Percentiles rank a stretch among this genome's conserved stretches.
Evolutionary conservation across 495 filamentous ascomycete genomes (phyloP).

Genomic region (Penicillium daleae): DNA sequence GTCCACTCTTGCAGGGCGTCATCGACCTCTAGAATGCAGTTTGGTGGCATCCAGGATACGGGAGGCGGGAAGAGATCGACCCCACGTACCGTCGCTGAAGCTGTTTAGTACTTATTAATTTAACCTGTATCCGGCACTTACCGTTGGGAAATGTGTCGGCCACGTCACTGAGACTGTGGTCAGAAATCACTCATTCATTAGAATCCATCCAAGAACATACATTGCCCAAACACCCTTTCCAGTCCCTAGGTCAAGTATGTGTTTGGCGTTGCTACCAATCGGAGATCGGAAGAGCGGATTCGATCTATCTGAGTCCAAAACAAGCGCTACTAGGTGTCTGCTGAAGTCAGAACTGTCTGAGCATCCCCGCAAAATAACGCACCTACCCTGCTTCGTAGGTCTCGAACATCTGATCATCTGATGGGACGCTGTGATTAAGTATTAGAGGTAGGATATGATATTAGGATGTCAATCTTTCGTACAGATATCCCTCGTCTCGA

Average conservation of each 20-base stretch:
- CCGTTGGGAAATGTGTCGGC: constrained; percentile 12
- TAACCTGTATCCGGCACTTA: background rate
- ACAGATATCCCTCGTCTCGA: constrained; percentile 5
- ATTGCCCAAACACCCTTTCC: constrained; percentile 14
- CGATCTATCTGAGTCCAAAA: constrained; percentile 6
- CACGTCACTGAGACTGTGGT: constrained; percentile 1
- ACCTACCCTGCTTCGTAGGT: constrained; percentile 7
- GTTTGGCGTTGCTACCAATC: background rate
- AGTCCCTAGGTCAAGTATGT: constrained; percentile 10
- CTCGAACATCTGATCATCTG: constrained; percentile 14
- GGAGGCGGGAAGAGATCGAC: constrained; percentile 27
- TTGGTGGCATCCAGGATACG: constrained; percentile 35
- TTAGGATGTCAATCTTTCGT: background rate
- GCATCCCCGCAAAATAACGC: no score
- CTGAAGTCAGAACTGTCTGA: background rate
- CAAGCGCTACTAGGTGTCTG: constrained; percentile 4
- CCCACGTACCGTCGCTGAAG: constrained; percentile 23
- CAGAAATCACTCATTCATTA: background rate
- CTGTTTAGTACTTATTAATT: background rate
- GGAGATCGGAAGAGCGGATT: constrained; percentile 11
- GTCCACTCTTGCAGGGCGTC: constrained; percentile 34
- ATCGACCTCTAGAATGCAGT: constrained; percentile 36
- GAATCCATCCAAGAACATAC: background rate
- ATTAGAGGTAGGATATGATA: background rate
- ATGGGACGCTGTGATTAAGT: constrained; percentile 1